Evolutionary conservation across 495 filamentous ascomycete species (phyloP), one percentile per base, ranked within the genome.

Genomic region (Mycothermus thermophilus): DNA sequence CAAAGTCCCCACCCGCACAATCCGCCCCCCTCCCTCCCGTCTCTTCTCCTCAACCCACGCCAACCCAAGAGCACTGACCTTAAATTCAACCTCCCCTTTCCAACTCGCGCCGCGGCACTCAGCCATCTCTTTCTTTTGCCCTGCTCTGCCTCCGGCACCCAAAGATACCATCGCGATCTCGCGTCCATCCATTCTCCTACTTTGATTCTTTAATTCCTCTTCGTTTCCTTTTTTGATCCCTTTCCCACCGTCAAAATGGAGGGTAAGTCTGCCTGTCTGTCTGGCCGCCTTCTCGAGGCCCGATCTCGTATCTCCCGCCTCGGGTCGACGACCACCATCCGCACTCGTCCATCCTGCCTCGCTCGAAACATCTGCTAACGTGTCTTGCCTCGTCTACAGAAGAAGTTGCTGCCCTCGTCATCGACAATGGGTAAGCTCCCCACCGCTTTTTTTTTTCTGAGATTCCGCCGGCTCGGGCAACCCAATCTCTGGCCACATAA

Each of bases 371-470:
- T n/a, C n/a, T n/a, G n/a, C n/a, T n/a, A n/a, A n/a, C n/a, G n/a
- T n/a, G n/a, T n/a, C n/a, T n/a, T n/a, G n/a, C n/a, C n/a, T n/a
- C n/a, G n/a, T n/a, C 36, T 71, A 66, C 60, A 96, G 90, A 97
- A 73, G 90, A 97, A 81, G 90, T 97, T 70, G 90, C 90, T 66
- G 90, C 90, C 67, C 88, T 97, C 84, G 90, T 97, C 68, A 97
- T 97, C 68, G 90, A 97, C 86, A 97, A 97, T 96, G 90, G 90
- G 90, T 97, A 83, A 77, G 84, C 58, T 55, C 37, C 14, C 26
- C n/a, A n/a, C n/a, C n/a, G n/a, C n/a, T n/a, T n/a, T n/a, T n/a
- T n/a, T n/a, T n/a, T n/a, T n/a, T n/a, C n/a, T n/a, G n/a, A n/a
- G n/a, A n/a, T n/a, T n/a, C n/a, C n/a, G n/a, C n/a, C n/a, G n/a